Evolutionary conservation across 495 filamentous ascomycete species (phyloP).

Genomic region (Annulohypoxylon maeteangense): DNA sequence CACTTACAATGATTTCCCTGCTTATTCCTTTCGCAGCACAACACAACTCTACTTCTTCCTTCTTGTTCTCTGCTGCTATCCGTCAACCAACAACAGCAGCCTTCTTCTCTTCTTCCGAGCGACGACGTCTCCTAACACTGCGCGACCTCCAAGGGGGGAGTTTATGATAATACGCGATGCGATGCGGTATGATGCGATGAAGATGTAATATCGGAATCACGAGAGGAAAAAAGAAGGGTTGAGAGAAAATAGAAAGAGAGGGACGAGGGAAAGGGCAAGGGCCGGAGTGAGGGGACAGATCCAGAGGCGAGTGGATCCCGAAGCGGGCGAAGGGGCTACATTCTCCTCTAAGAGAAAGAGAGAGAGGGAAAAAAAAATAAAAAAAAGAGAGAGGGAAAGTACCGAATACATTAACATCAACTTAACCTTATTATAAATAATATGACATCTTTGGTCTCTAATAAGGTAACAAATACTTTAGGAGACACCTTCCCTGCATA

Average conservation of each 20-base stretch:
- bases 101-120: conserved; percentile 39
- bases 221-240: conserved; percentile 28
- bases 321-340: conserved; percentile 39
- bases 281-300: conserved; percentile 42
- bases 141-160: conserved; percentile 35
- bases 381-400: background rate
- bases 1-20: conserved; percentile 17
- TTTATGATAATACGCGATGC: conserved; percentile 27
- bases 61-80: conserved; percentile 30
- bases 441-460: background rate
- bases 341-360: conserved; percentile 13
- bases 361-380: background rate
- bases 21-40: conserved; percentile 29
- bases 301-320: conserved; percentile 37
- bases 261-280: conserved; percentile 44
- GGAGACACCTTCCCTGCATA: conserved; percentile 31
- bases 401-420: conserved; percentile 5
- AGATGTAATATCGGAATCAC: conserved; percentile 37
- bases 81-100: conserved; percentile 40
- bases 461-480: conserved; percentile 19
- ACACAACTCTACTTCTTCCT: conserved; percentile 13
- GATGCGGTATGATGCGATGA: conserved; percentile 33
- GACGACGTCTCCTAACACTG: conserved; percentile 43
- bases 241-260: conserved; percentile 34
- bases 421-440: background rate